Evolutionary conservation across 768 basidiomycete genomes (phyloP), one percentile per base, ranked within the genome.

Genomic region (Mycena venus): DNA sequence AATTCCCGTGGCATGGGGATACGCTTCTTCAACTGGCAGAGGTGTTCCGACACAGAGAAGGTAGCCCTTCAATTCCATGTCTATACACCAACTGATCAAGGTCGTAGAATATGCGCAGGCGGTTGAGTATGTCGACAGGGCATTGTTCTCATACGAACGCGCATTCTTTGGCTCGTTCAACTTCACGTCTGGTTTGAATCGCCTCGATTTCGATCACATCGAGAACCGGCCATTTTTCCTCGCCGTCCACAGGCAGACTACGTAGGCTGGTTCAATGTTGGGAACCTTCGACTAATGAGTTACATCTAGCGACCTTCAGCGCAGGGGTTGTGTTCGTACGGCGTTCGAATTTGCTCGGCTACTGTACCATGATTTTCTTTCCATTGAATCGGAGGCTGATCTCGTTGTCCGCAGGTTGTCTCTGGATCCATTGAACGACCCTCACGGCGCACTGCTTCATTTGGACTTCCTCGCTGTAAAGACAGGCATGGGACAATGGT

Each of bases 221-320:
- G 97, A 99, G 83, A 99, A 98, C 78, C 88, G 98, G 47, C 95
- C 96, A 0, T 95, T 99, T 83, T 99, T 94, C 85, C 90, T 98
- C 9, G 96, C 95, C 1, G 74, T 98, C 2, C 95, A 96, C 77
- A 89, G 96, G 68, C 93, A 95, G 79, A 89, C 97, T 2, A 90
- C 91, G 94, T 96, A 82, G 74, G 93, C 80, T 70, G 31, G 44
- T 66, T 17, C 27, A 9, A 21, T 32, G n/a, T 10, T 62, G 19
- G 19, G 2, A 15, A 49, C 23, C 10, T 40, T 72, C 15, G 42
- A 69, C 31, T 23, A 40, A 64, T 56, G 27, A 36, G 49, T 56
- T 21, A 23, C 36, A 42, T 27, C 9, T 75, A 96, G 95, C 11
- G 94, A 97, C 75, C 87, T 98, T 6, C 93, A 95, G 70, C 91